Conservation (phyloP, 2,329 filamentous ascomycete genomes). For the Claviceps arundinis region DNA sequence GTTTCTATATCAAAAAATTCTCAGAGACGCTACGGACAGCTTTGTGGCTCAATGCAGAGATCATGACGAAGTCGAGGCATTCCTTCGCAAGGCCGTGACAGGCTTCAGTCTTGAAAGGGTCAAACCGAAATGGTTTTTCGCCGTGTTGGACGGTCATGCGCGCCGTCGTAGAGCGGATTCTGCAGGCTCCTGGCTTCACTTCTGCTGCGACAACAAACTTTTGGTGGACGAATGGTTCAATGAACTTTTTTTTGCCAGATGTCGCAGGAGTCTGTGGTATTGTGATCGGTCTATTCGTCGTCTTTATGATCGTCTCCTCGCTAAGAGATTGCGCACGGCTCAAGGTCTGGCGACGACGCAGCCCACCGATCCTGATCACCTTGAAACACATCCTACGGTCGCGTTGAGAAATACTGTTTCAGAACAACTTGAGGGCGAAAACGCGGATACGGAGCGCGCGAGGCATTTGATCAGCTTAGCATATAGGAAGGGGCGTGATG, state of each 20-base stretch:
- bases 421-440: slow-evolving; percentile 24
- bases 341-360: slow-evolving; percentile 23
- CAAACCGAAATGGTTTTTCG: slow-evolving; percentile 16
- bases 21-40: slow-evolving; percentile 21
- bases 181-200: slow-evolving; percentile 19
- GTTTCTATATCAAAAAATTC: slow-evolving; percentile 12
- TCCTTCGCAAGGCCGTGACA: slow-evolving; percentile 16
- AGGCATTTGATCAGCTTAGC: slow-evolving; percentile 26
- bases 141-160: slow-evolving; percentile 19
- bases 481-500: slow-evolving; percentile 26
- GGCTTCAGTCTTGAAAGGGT: slow-evolving; percentile 13
- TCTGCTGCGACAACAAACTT: slow-evolving; percentile 17
- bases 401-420: slow-evolving; percentile 33
- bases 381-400: background rate
- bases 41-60: slow-evolving; percentile 14
- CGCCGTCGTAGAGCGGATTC: slow-evolving; percentile 15
- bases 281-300: slow-evolving; percentile 14
- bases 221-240: slow-evolving; percentile 17
- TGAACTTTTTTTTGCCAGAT: slow-evolving; percentile 14
- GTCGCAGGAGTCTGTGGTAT: slow-evolving; percentile 22
- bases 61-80: slow-evolving; percentile 14
- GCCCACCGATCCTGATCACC: background rate
- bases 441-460: slow-evolving; percentile 18
- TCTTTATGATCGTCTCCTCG: background rate
- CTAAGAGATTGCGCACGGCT: slow-evolving; percentile 1